Evolutionary conservation across 495 filamentous ascomycete species (phyloP), one percentile per base, ranked within the genome.

Genomic region (Hypoxylon lienhwacheense): DNA sequence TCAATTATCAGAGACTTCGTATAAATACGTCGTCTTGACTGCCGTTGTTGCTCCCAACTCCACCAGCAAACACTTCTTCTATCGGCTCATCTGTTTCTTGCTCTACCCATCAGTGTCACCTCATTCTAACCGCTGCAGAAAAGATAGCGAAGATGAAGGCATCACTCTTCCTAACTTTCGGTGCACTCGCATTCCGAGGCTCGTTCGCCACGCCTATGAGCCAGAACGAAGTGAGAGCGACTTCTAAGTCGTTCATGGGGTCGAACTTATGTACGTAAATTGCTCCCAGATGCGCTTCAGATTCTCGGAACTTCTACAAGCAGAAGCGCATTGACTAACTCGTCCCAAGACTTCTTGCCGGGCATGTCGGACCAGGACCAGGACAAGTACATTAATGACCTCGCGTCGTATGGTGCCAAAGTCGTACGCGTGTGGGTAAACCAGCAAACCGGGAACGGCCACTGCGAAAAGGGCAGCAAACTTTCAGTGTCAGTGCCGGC

Each of bases 381-480:
- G 42, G 48, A 64, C n/a, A 31, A 22, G 6, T 74, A 71, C 53
- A 67, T 74, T 40, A 49, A 58, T 29, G 54, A 43, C 17, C 47
- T 74, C 15, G 50, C 62, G 12, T 35, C 34, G 4, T 57, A 64
- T 34, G 70, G 70, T 5, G 56, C 54, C 20, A 72, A 72, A 34
- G 70, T 71, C 7, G 40, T 73, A 3, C 61, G 71, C 6, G 42
- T 73, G 5, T 73, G 70, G 70, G 61, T 68, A 41, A 66, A 63
- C 49, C 31, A 21, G 12, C 52, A 56, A 21, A 40, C 21, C 7
- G 47, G 25, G 5, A 10, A 14, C 28, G 54, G 53, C 7, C 48
- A 48, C 2, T 63, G 56, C 22, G 31, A 48, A 19, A 63, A 66
- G 28, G 68, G 65, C 46, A 70, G 68, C 50, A 59, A 53, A 4